Evolutionary conservation across 2,329 filamentous ascomycete genomes (phyloP).

Genomic region (Hypoxylon sp.): DNA sequence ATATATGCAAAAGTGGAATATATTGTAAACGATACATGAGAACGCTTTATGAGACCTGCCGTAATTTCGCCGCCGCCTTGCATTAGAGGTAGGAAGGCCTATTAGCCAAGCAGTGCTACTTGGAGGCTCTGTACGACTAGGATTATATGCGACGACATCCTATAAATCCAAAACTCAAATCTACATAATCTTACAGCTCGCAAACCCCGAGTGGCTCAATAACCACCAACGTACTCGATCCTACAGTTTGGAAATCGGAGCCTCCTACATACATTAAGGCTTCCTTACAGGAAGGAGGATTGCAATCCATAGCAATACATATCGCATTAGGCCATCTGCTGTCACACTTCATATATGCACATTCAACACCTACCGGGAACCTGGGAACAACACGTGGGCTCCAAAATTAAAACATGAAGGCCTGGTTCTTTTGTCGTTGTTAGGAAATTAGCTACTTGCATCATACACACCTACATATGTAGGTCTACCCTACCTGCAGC

Average conservation of each 20-base stretch:
- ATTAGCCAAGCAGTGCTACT: conserved; percentile 3
- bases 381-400: conserved; percentile 1
- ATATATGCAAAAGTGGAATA: neutral
- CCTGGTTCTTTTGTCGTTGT: neutral
- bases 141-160: neutral
- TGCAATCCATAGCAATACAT: neutral
- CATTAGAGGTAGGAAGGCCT: neutral
- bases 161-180: neutral
- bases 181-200: neutral
- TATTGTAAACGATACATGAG: neutral
- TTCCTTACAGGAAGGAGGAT: neutral
- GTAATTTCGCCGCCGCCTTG: conserved; percentile 11
- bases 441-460: neutral
- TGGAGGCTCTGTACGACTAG: neutral
- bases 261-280: neutral
- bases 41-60: neutral
- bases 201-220: conserved; percentile 6
- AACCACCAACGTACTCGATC: neutral
- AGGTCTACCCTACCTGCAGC: neutral
- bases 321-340: conserved; percentile 1
- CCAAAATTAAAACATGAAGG: neutral
- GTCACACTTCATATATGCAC: neutral
- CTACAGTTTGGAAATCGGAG: neutral
- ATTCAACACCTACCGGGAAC: neutral
- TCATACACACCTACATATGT: neutral